Base-by-base conservation (phyloP, 208 protist genomes). In the Angomonas ambiguus region DNA sequence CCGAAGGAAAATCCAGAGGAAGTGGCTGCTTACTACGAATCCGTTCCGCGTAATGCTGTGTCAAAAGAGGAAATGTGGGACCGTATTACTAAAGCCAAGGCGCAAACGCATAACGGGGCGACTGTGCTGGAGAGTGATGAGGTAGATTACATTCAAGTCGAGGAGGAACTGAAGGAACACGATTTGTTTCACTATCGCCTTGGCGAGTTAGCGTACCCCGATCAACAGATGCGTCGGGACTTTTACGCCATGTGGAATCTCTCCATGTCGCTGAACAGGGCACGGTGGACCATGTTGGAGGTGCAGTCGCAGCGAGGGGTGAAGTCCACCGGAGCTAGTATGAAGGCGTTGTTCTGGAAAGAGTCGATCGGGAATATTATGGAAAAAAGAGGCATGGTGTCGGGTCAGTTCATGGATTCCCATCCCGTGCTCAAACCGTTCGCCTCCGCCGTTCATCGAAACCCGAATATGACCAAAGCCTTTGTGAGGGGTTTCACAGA, bases 341-440 rank as follows among this genome's bases (percentile, higher is more conserved):
- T 95, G 83, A 93, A 93, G 74, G 69, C 91, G 5, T 77, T 95
- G 48, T 95, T 91, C 68, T 95, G 90, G 87, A 93, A 92, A 65
- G 90, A 95, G 61, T 77, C 86, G 16, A 67, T 87, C 11, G 71
- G 69, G 28, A 72, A 76, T 53, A 89, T 93, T 38, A 77, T 93
- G 62, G 84, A 92, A 45, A 79, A 83, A 62, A 61, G 81, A 6
- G 56, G 74, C 45, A 92, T 88, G 83, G 70, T 69, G n/a, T 20
- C 56, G 0, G 84, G 86, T 16, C 84, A 92, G 76, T 95, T 95
- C 71, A 90, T 82, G 28, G 87, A 95, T 61, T 92, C 85, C 30
- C 90, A 95, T 72, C 87, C 90, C 8, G 82, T 95, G 35, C 73
- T 95, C 56, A 75, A 80, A 4, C 87, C 87, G 20, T 95, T 95